Evolutionary conservation across 306 rosid genomes (phyloP).

Genomic region (Medicago truncatula): MtrunA17r5.0-ANR NC_053044.1:31308501-31309000

Average conservation of each 20-base stretch:
- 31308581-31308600: constrained; percentile 13
- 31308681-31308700: constrained; percentile 26
- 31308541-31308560: neutral
- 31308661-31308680: constrained; percentile 3
- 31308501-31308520: neutral
- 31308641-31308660: neutral
- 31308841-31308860: constrained; percentile 8
- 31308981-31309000: constrained; percentile 73
- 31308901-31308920: neutral
- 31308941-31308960: constrained; percentile 38
- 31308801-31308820: constrained; percentile 22
- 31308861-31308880: neutral
- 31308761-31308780: constrained; percentile 13
- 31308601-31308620: neutral
- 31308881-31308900: constrained; percentile 16
- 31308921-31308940: constrained; percentile 16
- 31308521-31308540: constrained; percentile 1
- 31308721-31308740: constrained; percentile 8
- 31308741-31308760: constrained; percentile 6
- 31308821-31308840: constrained; percentile 6
- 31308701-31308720: constrained; percentile 16
- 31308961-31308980: constrained; percentile 83
- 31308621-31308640: neutral
- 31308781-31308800: constrained; percentile 9
- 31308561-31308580: neutral